Conservation (phyloP, 176 grass and related monocot species). For the Olyra latifolia region DNA sequence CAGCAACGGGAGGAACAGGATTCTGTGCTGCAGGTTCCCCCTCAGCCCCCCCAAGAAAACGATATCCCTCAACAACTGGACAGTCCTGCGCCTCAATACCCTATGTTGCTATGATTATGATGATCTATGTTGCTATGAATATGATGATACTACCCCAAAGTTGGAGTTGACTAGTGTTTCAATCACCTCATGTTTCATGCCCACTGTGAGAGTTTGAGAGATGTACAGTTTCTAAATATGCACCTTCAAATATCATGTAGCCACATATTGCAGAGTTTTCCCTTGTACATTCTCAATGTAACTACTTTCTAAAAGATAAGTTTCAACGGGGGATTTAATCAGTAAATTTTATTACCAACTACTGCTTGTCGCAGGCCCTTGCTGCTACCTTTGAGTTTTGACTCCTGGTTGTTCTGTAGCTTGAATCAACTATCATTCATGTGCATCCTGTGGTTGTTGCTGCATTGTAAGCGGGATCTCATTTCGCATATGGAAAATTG, state of each 20-base stretch:
- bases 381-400: neutral
- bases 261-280: neutral
- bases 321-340: neutral
- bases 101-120: conserved; percentile 11
- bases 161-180: neutral
- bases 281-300: conserved; percentile 21
- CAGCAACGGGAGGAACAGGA: conserved; percentile 60
- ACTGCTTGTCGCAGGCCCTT: neutral
- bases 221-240: conserved; percentile 24
- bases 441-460: neutral
- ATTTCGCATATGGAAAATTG: neutral
- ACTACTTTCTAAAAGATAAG: conserved; percentile 25
- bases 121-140: neutral
- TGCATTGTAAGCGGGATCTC: neutral
- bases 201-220: neutral
- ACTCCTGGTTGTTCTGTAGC: neutral
- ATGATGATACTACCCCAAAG: neutral
- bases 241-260: neutral
- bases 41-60: conserved; percentile 26
- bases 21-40: conserved; percentile 15
- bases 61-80: conserved; percentile 44
- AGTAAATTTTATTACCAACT: neutral
- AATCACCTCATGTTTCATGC: neutral
- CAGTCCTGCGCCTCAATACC: conserved; percentile 32
- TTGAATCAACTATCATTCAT: neutral